phyloP scores from a whole-genome alignment of 1,139 yeast species.

The Candida mesenterica region DNA sequence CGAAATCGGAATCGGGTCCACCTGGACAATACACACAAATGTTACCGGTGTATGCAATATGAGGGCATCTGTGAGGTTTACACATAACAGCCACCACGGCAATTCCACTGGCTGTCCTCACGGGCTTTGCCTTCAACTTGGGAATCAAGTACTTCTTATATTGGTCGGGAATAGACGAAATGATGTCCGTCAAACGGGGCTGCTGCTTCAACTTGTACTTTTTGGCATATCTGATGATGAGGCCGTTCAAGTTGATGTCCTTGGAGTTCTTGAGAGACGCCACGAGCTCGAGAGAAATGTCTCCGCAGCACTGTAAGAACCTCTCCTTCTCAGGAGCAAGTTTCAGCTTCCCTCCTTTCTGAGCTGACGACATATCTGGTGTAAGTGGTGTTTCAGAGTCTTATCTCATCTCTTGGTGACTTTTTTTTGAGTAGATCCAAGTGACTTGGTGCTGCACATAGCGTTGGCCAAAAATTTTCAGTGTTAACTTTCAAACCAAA shows the following conservation, averaged over 20 bases:
- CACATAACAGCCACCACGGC: constrained; percentile 99
- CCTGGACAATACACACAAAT: constrained; percentile 99
- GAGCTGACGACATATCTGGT: not conserved
- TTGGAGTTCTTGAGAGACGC: constrained; percentile 69
- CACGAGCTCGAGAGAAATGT: constrained; percentile 84
- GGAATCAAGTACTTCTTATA: constrained; percentile 89
- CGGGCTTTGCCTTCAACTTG: constrained; percentile 94
- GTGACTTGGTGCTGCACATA: not conserved
- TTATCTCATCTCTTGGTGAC: not conserved
- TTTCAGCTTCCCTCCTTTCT: constrained; percentile 39
- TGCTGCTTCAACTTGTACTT: constrained; percentile 89
- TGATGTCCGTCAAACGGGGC: constrained; percentile 93
- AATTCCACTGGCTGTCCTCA: constrained; percentile 95
- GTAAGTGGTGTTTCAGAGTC: not conserved
- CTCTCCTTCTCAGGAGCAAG: constrained; percentile 88
- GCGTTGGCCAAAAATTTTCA: not conserved
- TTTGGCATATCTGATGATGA: constrained; percentile 81
- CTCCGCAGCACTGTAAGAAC: constrained; percentile 89
- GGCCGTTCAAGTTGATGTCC: constrained; percentile 87
- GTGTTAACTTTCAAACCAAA: not conserved
- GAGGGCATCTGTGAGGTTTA: constrained; percentile 99
- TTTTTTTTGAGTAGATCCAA: no score
- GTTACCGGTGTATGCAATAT: constrained; percentile 97
- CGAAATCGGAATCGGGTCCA: constrained; percentile 98
- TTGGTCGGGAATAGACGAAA: constrained; percentile 93